A percentile compares a stretch with the other conserved stretches of the same genome.
Conservation (phyloP, 2,329 filamentous ascomycete genomes). For the Ascochyta lentis region DNA sequence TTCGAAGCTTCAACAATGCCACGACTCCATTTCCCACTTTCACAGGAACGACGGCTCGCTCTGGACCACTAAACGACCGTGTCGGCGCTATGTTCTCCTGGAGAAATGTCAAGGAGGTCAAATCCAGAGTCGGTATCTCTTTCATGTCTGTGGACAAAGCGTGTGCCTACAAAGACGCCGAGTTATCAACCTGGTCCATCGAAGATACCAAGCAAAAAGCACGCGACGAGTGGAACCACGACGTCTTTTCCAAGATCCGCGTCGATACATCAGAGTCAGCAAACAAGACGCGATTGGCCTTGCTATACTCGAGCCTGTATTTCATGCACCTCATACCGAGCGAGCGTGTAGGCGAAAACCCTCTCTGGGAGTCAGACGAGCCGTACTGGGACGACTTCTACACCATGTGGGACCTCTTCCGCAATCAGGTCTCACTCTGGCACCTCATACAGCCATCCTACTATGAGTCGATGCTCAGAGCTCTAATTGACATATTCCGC, state of each 20-base stretch:
- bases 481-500: slow-evolving; percentile 67
- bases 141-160: slow-evolving; percentile 55
- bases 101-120: slow-evolving; percentile 48
- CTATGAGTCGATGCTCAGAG: slow-evolving; percentile 71
- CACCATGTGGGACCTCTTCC: slow-evolving; percentile 76
- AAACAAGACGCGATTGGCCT: slow-evolving; percentile 41
- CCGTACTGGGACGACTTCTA: slow-evolving; percentile 75
- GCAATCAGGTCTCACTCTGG: slow-evolving; percentile 56
- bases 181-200: slow-evolving; percentile 54
- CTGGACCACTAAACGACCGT: slow-evolving; percentile 50
- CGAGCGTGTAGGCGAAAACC: slow-evolving; percentile 66
- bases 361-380: slow-evolving; percentile 69
- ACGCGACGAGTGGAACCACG: slow-evolving; percentile 55
- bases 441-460: slow-evolving; percentile 70
- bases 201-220: slow-evolving; percentile 51
- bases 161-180: slow-evolving; percentile 56
- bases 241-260: slow-evolving; percentile 65
- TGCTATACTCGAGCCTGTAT: slow-evolving; percentile 46
- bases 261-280: slow-evolving; percentile 36
- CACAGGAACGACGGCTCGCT: slow-evolving; percentile 33
- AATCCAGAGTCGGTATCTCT: slow-evolving; percentile 60
- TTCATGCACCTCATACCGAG: slow-evolving; percentile 48
- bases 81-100: slow-evolving; percentile 62
- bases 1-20: slow-evolving; percentile 39
- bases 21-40: slow-evolving; percentile 41